These are phyloP conservation scores for Fraxinus anomala DNA, from an alignment of 257 asterid genomes.

Conservation along the genomic window DNA sequence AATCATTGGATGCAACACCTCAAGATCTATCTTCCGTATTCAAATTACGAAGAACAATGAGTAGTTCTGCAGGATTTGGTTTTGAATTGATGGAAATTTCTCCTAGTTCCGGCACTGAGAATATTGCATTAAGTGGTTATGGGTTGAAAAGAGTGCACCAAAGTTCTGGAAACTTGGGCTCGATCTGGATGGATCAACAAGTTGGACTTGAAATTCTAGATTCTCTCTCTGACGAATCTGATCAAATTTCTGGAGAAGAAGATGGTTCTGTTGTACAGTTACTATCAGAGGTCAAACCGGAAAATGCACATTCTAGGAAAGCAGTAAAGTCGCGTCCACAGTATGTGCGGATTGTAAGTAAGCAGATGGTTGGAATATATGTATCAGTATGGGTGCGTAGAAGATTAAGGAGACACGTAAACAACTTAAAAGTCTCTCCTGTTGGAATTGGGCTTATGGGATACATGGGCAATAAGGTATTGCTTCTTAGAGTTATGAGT, in stretches of 20 bases:
- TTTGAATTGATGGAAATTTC: slow-evolving; percentile 30
- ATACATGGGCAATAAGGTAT: slow-evolving; percentile 95
- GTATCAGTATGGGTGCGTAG: slow-evolving; percentile 84
- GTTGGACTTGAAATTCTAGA: slow-evolving; percentile 47
- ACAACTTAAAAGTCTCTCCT: slow-evolving; percentile 84
- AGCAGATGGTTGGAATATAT: slow-evolving; percentile 98
- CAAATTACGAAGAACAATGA: slow-evolving; percentile 60
- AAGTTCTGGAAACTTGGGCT: slow-evolving; percentile 68
- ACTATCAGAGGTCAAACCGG: slow-evolving; percentile 30
- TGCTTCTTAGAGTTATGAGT: slow-evolving; percentile 6
- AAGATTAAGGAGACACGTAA: slow-evolving; percentile 77
- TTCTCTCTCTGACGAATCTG: slow-evolving; percentile 52
- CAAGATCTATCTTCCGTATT: slow-evolving; percentile 51
- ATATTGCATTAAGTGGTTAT: slow-evolving; percentile 29
- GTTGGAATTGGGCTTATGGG: slow-evolving; percentile 99
- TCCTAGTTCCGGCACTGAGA: slow-evolving; percentile 27
- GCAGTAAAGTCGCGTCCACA: slow-evolving; percentile 38
- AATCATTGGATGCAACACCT: slow-evolving; percentile 62
- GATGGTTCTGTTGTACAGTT: slow-evolving; percentile 48
- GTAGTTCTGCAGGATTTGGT: slow-evolving; percentile 64
- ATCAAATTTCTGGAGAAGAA: slow-evolving; percentile 51
- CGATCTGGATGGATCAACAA: slow-evolving; percentile 45
- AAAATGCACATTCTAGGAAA: slow-evolving; percentile 22
- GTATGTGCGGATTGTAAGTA: slow-evolving; percentile 81
- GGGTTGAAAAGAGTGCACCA: slow-evolving; percentile 60